phyloP scores from a whole-genome alignment of 305 asterid species.

The Fraxinus albicans region DNA sequence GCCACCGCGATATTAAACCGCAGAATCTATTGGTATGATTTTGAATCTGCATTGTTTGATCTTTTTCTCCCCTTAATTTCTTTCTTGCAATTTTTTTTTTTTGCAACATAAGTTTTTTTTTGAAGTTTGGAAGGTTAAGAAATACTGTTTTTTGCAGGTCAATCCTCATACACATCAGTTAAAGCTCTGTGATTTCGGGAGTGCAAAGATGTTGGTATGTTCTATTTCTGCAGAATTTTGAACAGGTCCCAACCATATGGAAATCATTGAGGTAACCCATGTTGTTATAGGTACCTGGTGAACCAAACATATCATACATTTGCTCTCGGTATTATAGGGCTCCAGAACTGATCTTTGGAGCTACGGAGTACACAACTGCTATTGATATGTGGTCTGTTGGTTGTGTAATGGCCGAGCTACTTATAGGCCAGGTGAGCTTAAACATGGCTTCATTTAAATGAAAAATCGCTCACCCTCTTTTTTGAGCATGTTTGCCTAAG shows the following conservation, averaged over 20 bases:
- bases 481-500: not conserved
- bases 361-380: slow-evolving; percentile 88
- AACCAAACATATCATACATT: slow-evolving; percentile 89
- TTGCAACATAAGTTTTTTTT: not conserved
- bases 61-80: not conserved
- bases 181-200: slow-evolving; percentile 92
- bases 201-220: slow-evolving; percentile 91
- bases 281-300: slow-evolving; percentile 72
- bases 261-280: not conserved
- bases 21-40: slow-evolving; percentile 76
- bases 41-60: not conserved
- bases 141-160: slow-evolving; percentile 46
- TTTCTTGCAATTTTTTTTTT: not conserved
- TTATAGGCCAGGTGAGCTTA: slow-evolving; percentile 72
- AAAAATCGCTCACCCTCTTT: not conserved
- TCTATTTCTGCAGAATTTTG: not conserved
- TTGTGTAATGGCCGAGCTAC: slow-evolving; percentile 94
- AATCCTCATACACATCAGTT: slow-evolving; percentile 81
- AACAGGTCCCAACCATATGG: not conserved
- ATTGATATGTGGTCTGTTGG: slow-evolving; percentile 98
- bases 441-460: not conserved
- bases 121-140: slow-evolving; percentile 8
- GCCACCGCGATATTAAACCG: slow-evolving; percentile 93
- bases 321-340: slow-evolving; percentile 98
- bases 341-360: slow-evolving; percentile 94